Evolutionary conservation across 1,284 basidiomycete genomes (phyloP).

Genomic region (Ceratobasidium theobromae): DNA sequence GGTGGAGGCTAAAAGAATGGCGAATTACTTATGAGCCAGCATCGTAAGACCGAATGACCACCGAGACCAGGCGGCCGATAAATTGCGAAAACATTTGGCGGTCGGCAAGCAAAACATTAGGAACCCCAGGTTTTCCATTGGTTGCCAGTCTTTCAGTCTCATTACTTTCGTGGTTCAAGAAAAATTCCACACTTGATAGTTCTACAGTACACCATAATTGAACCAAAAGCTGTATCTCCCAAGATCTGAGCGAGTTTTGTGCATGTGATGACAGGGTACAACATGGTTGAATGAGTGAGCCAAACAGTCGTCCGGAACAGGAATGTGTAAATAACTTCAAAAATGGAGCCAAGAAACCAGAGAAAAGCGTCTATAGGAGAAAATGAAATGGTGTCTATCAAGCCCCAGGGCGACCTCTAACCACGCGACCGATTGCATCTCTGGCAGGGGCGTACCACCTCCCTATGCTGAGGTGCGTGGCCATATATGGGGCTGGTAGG

Average conservation of each 20-base stretch:
- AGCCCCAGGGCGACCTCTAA: not conserved
- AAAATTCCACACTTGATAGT: not conserved
- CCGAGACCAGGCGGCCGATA: too few species aligned
- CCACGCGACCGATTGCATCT: conserved; percentile 7
- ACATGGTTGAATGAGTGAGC: not conserved
- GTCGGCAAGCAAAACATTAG: too few species aligned
- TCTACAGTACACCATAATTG: not conserved
- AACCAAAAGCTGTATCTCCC: not conserved
- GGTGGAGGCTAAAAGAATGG: too few species aligned
- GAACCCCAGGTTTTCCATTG: too few species aligned
- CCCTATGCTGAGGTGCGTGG: conserved; percentile 14
- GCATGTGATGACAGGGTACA: not conserved
- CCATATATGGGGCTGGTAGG: conserved; percentile 20
- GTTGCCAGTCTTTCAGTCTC: too few species aligned
- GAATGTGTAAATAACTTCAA: not conserved
- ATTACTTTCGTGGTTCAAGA: too few species aligned
- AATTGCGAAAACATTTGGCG: too few species aligned
- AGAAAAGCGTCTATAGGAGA: not conserved
- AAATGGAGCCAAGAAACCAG: not conserved
- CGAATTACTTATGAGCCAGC: too few species aligned
- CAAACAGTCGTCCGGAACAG: not conserved
- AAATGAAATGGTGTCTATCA: not conserved
- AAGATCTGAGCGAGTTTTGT: not conserved
- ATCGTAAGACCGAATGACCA: too few species aligned
- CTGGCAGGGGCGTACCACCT: conserved; percentile 24